Percentiles rank a stretch among this genome's conserved stretches.
Evolutionary conservation across 352 stramenopile genomes (phyloP).

Genomic region (Thalassiosira mediterranea): DNA sequence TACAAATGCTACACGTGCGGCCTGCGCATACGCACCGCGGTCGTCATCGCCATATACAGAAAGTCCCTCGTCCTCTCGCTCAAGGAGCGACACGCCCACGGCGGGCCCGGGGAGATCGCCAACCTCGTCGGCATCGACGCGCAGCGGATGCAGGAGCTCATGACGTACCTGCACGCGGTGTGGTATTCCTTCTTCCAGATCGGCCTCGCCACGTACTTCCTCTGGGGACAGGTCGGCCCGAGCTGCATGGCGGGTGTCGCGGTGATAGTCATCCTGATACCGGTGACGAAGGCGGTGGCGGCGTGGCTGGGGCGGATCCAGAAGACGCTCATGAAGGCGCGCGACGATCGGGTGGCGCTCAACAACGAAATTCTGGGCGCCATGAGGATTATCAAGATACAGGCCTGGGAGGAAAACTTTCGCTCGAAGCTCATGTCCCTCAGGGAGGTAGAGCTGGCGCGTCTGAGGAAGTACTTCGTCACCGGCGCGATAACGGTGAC

Average conservation of each 20-base stretch:
- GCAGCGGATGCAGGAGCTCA: constrained; percentile 93
- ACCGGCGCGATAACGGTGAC: constrained; percentile 78
- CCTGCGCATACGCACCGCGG: constrained; percentile 75
- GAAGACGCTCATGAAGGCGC: constrained; percentile 89
- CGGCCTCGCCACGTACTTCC: constrained; percentile 81
- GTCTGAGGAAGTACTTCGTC: constrained; percentile 64
- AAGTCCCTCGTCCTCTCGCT: constrained; percentile 86
- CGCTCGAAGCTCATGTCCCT: constrained; percentile 86
- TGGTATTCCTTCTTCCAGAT: constrained; percentile 91
- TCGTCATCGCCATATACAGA: constrained; percentile 86
- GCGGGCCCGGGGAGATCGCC: constrained; percentile 91
- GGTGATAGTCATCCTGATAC: constrained; percentile 93
- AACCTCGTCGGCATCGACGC: constrained; percentile 98
- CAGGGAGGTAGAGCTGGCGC: constrained; percentile 63
- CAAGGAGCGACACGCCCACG: constrained; percentile 70
- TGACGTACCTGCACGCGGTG: constrained; percentile 86
- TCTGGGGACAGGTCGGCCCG: constrained; percentile 85
- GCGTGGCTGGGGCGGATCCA: constrained; percentile 88
- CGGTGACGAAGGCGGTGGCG: constrained; percentile 89
- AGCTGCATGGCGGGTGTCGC: constrained; percentile 90
- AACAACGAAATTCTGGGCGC: constrained; percentile 91
- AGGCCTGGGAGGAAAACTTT: constrained; percentile 93
- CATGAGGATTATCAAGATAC: constrained; percentile 97
- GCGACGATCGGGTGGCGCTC: constrained; percentile 92
- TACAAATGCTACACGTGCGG: constrained; percentile 82